phyloP scores from a whole-genome alignment of 75 land plant genomes.

The Sequoia sempervirens region DNA sequence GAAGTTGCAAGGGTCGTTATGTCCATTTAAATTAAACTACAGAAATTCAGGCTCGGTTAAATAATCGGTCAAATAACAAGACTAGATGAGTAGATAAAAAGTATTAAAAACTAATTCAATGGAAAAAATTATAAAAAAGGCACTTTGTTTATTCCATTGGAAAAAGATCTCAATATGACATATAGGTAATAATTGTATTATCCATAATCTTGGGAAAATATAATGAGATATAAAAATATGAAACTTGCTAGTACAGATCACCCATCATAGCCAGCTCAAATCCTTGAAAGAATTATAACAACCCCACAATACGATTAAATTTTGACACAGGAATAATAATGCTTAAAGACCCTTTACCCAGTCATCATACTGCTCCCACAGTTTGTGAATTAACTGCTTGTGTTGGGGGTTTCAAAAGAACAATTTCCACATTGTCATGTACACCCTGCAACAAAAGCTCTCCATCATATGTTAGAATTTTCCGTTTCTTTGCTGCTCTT shows the following conservation, averaged over 20 bases:
- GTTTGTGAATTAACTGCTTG: not conserved
- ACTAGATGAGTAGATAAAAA: not conserved
- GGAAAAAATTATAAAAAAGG: not conserved
- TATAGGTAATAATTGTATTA: not conserved
- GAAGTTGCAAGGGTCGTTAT: not conserved
- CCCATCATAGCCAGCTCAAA: not conserved
- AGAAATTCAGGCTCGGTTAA: not conserved
- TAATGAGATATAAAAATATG: not conserved
- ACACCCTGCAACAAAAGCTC: constrained; percentile 96
- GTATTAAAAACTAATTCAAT: not conserved
- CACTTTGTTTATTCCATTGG: not conserved
- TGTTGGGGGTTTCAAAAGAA: constrained; percentile 47
- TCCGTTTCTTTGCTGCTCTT: constrained; percentile 95
- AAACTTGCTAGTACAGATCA: not conserved
- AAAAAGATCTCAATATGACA: not conserved
- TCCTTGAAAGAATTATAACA: not conserved
- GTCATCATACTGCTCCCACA: not conserved
- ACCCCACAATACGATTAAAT: not conserved
- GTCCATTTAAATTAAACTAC: not conserved
- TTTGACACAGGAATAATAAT: not conserved
- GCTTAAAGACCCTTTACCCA: not conserved
- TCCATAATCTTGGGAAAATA: not conserved
- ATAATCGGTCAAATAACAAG: not conserved
- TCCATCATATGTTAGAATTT: constrained; percentile 78
- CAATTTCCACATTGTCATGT: constrained; percentile 94